Percentiles rank a stretch among this genome's conserved stretches.
Evolutionary conservation across 176 grass and related monocot species (phyloP).

Genomic region (Aegilops bicornis): DNA sequence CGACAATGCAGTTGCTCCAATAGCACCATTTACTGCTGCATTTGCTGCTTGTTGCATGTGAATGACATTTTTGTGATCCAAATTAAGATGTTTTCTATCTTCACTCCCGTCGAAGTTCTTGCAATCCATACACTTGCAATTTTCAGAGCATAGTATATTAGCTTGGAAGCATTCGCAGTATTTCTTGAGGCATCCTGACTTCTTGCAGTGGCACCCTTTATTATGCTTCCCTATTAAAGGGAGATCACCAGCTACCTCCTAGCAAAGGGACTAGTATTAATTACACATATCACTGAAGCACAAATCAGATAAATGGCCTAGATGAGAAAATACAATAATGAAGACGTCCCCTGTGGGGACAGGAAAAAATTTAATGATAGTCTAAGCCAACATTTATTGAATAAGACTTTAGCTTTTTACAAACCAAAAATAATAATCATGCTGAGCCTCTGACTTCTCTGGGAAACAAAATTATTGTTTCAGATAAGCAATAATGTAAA

Average conservation of each 20-base stretch:
- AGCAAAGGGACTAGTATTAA: slow-evolving; percentile 35
- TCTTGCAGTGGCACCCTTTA: slow-evolving; percentile 99
- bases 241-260: slow-evolving; percentile 67
- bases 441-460: not conserved
- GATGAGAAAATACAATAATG: slow-evolving; percentile 21
- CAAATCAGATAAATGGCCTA: slow-evolving; percentile 9
- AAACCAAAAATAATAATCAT: not conserved
- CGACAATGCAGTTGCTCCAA: slow-evolving; percentile 55
- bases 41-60: slow-evolving; percentile 87
- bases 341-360: not conserved
- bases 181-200: slow-evolving; percentile 98
- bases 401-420: slow-evolving; percentile 15
- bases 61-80: slow-evolving; percentile 58
- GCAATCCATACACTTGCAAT: slow-evolving; percentile 99
- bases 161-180: slow-evolving; percentile 99
- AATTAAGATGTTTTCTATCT: slow-evolving; percentile 73
- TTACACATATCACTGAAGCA: not conserved
- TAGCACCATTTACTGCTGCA: slow-evolving; percentile 82
- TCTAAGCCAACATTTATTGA: slow-evolving; percentile 15
- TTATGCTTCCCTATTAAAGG: slow-evolving; percentile 89
- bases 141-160: slow-evolving; percentile 96
- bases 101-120: slow-evolving; percentile 93
- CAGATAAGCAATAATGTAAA: slow-evolving; percentile 15
- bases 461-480: slow-evolving; percentile 10
- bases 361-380: not conserved